Evolutionary conservation across 1,284 basidiomycete genomes (phyloP), one percentile per base, ranked within the genome.

Genomic region (Sanguinoderma infundibulare): DNA sequence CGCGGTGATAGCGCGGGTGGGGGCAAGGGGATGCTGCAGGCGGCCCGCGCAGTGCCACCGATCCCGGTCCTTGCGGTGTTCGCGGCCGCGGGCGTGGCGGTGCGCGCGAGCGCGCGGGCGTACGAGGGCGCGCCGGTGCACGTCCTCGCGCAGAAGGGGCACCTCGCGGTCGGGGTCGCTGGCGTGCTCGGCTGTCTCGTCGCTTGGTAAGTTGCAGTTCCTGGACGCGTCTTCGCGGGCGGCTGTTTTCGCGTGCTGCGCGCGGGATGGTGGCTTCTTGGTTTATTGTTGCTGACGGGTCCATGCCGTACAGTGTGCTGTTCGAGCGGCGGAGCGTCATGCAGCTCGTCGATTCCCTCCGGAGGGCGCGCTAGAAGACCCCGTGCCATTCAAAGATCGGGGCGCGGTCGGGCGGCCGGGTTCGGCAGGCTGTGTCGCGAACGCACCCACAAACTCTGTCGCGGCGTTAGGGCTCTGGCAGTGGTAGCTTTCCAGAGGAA

Each of bases 191-290:
- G 62, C 2, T 77, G 74, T 64, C 53, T 77, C 47, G 34, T 64
- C 26, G 66, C 73, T 17, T 78, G 75, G 74, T 74, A 59, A 62
- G 75, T 67, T 3, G 44, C 39, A 2, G n/a, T 28, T 57, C 60
- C 15, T 38, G 42, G 42, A 28, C 15, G 12, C 12, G 17, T 17
- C 14, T 38, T 9, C 53, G 47, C 15, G 24, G 5, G 17, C 42
- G 10, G 38, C 24, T 7, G 20, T 24, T 28, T 24, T 26, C 42
- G n/a, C 17, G 44, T 7, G 44, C 24, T 6, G 26, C 26, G 24
- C 14, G 26, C 44, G 6, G 17, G 26, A 17, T 5, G 24, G 30
- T 24, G 26, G 32, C 28, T 49, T 30, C 47, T 34, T 49, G 17
- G 6, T 6, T 9, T 38, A 26, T 17, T 52, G n/a, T 30, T 55